Evolutionary conservation across 805 yeast species (phyloP), one percentile per base, ranked within the genome.

Genomic region (Wickerhamomyces rabaulensis): DNA sequence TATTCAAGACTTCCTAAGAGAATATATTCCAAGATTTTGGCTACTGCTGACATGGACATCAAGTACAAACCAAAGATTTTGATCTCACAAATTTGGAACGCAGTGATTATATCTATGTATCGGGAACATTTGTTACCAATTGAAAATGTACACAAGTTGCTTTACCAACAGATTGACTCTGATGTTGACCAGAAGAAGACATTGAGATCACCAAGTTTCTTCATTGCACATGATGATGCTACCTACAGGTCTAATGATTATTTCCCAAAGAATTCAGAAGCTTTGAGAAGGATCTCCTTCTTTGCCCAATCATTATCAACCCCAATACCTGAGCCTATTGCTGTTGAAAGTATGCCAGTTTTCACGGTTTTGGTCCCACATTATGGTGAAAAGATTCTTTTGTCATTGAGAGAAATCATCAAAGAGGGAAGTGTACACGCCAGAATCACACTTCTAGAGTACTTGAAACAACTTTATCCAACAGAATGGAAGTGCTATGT

Each of bases 301-400:
- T 89, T 89, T 71, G 96, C 97, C 0, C 96, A 89, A 60, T 87
- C 96, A 0, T 68, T 89, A 31, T 82, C 96, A 0, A 87, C 95
- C 0, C 92, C 96, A 1, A 82, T 89, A 64, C 85, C 88, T 1
- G 88, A 82, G 41, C 82, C 89, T 0, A 65, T 75, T 12, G 76
- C 87, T 0, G 74, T 82, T 17, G 78, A 77, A 33, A 69, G 80
- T 37, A 87, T 87, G 91, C 95, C 95, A 1, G 69, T 86, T 0
- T 88, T 88, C 56, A 81, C 95, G 0, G 96, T 90, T 4, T 70
- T 90, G 58, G 77, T 90, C 35, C 97, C 97, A 9, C 97, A 90
- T 63, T 90, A 84, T 63, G 74, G 84, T 4, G 97, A 90, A 63
- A 89, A 84, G 65, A 87, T 90, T 42, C 71, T 85, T 21, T 68